Base-by-base conservation (phyloP, 768 basidiomycete species). In the Tricholoma furcatifolium region DNA sequence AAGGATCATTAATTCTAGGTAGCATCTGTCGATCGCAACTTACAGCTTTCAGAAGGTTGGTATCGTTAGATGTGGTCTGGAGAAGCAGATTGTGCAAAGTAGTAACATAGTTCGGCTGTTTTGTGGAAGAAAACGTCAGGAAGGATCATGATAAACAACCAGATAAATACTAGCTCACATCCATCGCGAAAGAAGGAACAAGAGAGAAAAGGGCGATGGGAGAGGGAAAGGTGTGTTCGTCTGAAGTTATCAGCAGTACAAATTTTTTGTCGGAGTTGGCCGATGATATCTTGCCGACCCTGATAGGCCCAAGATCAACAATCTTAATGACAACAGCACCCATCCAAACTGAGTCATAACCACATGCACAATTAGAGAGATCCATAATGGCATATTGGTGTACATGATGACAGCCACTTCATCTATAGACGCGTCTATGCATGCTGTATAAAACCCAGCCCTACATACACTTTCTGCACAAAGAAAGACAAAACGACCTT, bases 21-120 rank as follows among this genome's bases (percentile, higher is more conserved):
- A 15, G 17, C 20, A 18, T 20, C 23, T n/a, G 12, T 40, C 21
- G 47, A 56, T 56, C 31, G 35, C 41, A 7, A 54, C 91, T 70
- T 72, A 96, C 96, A 62, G 87, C 81, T 76, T 97, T 96, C 68
- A 98, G 82, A 64, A 85, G 79, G 55, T 79, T 76, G 39, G 96
- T 98, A 74, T 99, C 93, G 62, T 91, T 91, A 35, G 88, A 85
- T 50, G 87, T 87, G 20, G 88, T 88, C 67, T 92, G 91, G 54
- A 88, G 74, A 47, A 99, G 86, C 55, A 97, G 83, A 71, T 80
- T 78, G 73, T 96, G 91, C 58, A 98, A 74, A 60, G 80, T 80
- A 71, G 93, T 86, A 60, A 91, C 81, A 69, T 83, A 94, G 70
- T 70, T 78, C 31, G 83, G 79, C 88, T 91, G 65, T 43, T 56